Conservation (phyloP, 2,329 filamentous ascomycete species). For the Coleophoma crateriformis region DNA sequence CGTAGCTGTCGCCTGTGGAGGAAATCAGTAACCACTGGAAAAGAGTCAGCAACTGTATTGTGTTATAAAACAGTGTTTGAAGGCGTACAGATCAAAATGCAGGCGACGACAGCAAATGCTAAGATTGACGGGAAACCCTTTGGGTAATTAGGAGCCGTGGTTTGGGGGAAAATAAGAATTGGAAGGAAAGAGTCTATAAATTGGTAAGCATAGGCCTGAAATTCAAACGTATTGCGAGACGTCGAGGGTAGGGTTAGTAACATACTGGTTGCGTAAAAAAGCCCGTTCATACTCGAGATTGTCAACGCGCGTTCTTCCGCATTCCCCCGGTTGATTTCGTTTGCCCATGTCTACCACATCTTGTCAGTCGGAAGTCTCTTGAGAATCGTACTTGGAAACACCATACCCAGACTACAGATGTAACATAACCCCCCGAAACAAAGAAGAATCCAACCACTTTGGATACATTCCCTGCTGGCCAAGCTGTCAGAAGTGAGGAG, state of each 20-base stretch:
- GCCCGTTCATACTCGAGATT: background rate
- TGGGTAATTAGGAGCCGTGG: background rate
- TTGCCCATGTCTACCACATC: background rate
- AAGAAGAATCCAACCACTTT: background rate
- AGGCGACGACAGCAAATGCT: background rate
- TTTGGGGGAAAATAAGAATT: background rate
- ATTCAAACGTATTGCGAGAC: background rate
- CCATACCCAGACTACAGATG: background rate
- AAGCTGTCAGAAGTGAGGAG: background rate
- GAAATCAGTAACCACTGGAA: too few species aligned
- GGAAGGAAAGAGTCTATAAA: background rate
- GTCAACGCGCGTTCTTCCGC: background rate
- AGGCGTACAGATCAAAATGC: background rate
- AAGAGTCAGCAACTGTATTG: too few species aligned
- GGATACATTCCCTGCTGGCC: background rate
- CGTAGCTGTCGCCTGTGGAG: too few species aligned
- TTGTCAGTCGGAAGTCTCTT: background rate
- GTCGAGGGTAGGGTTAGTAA: too few species aligned
- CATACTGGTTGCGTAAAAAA: background rate
- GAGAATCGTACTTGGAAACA: background rate
- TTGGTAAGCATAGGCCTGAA: background rate
- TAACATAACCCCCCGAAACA: background rate
- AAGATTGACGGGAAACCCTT: background rate
- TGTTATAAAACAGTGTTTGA: background rate
- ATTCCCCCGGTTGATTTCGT: background rate